A percentile compares a stretch with the other conserved stretches of the same genome.
Conservation (phyloP, 179 eudicot species). For the Vitellaria paradoxa region DNA sequence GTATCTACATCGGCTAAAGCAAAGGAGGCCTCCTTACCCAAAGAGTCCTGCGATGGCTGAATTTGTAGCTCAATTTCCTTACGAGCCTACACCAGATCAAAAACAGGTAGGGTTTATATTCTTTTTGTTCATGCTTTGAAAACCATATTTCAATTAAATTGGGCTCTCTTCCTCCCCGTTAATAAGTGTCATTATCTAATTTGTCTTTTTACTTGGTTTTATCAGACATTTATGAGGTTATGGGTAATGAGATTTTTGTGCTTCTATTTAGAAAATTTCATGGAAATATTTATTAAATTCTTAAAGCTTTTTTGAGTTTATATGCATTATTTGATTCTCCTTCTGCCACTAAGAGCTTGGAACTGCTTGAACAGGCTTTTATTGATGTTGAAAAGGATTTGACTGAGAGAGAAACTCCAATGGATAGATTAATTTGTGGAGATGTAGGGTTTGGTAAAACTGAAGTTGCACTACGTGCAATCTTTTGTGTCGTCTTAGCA, state of each 20-base stretch:
- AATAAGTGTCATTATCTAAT: not conserved
- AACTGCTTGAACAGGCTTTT: slow-evolving; percentile 70
- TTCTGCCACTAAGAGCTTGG: slow-evolving; percentile 33
- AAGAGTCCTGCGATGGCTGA: slow-evolving; percentile 60
- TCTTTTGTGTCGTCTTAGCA: slow-evolving; percentile 83
- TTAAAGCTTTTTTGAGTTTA: slow-evolving; percentile 3
- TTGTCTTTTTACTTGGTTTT: not conserved
- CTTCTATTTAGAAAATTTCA: not conserved
- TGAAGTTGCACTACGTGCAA: slow-evolving; percentile 96
- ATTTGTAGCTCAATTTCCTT: slow-evolving; percentile 75
- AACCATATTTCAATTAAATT: not conserved
- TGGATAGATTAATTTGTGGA: slow-evolving; percentile 97
- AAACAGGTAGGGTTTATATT: slow-evolving; percentile 51
- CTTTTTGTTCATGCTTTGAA: slow-evolving; percentile 5
- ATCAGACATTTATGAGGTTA: not conserved
- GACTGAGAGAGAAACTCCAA: slow-evolving; percentile 92
- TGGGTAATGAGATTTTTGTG: not conserved
- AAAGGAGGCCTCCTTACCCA: slow-evolving; percentile 80
- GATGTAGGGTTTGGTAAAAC: slow-evolving; percentile 99
- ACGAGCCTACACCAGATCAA: slow-evolving; percentile 92
- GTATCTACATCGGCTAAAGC: slow-evolving; percentile 87
- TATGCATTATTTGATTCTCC: slow-evolving; percentile 6
- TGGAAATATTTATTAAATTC: not conserved
- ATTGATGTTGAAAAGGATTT: slow-evolving; percentile 93
- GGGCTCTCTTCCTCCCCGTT: not conserved